Base-by-base conservation (phyloP, 352 stramenopile genomes). In the Globisporangium cederbergense region DNA sequence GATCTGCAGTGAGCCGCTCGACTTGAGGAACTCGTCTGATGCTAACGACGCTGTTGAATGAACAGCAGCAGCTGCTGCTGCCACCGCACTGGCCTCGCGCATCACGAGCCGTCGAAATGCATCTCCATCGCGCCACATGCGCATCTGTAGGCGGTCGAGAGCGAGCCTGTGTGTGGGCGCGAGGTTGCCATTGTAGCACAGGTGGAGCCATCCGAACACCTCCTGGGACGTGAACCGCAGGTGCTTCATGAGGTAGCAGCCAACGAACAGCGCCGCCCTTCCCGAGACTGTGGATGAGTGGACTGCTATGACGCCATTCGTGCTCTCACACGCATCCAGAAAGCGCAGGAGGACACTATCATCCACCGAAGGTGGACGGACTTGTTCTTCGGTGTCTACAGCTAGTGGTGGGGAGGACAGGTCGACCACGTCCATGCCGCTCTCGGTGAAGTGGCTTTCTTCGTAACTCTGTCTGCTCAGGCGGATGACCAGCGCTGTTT, bases 221-320 rank as follows among this genome's bases (percentile, higher is more conserved):
- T 99, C 97, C 6, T 81, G 79, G 0, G 96, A 95, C 0, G 95
- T 98, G 52, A 99, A 96, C 36, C 73, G 71, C 42, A 90, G 95
- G 66, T 99, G 97, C 72, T 99, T 99, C 95, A 99, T 99, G 38
- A 99, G 71, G 70, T 98, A 99, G 57, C 93, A 97, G 7, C 93
- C 97, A 42, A 99, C 98, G 70, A 94, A 98, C 0, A 95, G 98
- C 1, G 92, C 96, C 0, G 96, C 98, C 6, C 91, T 81, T 14
- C 95, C 95, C 2, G 98, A 74, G 0, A 91, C 52, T 76, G 67
- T 28, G 7, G 30, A 36, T 9, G 60, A 50, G 75, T 99, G 93
- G 2, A 92, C 71, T 0, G 81, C 83, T 9, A 93, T 74, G n/a
- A 79, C 53, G 32, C 74, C 79, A 1, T 68, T 52, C 1, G 80